These are phyloP conservation scores for Colletotrichum siamense DNA, from an alignment of 2,329 filamentous ascomycete species.

Conservation along the genomic window DNA sequence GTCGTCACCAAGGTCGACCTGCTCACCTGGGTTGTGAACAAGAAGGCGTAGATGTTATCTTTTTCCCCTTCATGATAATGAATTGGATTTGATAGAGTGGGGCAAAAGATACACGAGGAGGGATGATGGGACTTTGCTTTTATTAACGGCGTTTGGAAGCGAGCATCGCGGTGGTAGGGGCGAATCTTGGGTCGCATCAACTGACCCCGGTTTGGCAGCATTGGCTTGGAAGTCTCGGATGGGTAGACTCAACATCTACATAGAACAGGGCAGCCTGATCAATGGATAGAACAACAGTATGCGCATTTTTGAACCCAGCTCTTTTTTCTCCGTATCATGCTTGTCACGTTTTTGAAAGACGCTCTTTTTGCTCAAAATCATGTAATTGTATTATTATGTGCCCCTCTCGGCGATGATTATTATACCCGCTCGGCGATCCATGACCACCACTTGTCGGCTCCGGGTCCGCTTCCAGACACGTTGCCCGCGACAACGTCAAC, in stretches of 20 bases:
- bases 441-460: slow-evolving; percentile 84
- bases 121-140: background rate
- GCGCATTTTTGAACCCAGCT: background rate
- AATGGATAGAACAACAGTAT: slow-evolving; percentile 1
- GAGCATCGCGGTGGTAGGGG: slow-evolving; percentile 12
- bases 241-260: slow-evolving; percentile 50
- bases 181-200: slow-evolving; percentile 23
- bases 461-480: slow-evolving; percentile 68
- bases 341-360: background rate
- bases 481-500: slow-evolving; percentile 82
- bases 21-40: slow-evolving; percentile 87
- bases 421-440: slow-evolving; percentile 77
- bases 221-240: slow-evolving; percentile 14
- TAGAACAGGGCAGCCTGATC: slow-evolving; percentile 3
- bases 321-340: background rate
- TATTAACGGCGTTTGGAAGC: slow-evolving; percentile 22
- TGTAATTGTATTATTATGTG: slow-evolving; percentile 13
- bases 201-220: slow-evolving; percentile 12
- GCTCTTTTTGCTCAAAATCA: background rate
- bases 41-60: slow-evolving; percentile 34
- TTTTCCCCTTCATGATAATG: slow-evolving; percentile 6
- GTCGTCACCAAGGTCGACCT: slow-evolving; percentile 97
- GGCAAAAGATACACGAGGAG: background rate
- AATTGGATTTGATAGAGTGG: slow-evolving; percentile 23
- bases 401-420: background rate